Evolutionary conservation across 345 rosid genomes (phyloP).

Genomic region (Brassica incana): DNA sequence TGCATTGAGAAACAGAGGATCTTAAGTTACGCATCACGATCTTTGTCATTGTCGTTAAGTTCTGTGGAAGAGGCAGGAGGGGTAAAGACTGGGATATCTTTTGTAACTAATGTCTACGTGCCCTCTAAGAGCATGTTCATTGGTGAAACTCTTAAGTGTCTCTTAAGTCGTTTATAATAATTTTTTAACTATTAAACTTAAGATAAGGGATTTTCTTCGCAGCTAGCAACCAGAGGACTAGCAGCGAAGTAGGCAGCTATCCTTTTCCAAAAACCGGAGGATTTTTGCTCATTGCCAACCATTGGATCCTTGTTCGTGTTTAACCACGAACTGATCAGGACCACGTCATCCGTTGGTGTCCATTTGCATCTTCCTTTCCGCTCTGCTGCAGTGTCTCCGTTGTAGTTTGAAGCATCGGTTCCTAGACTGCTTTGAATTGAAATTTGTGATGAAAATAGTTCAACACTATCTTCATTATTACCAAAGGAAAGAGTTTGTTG

Average conservation of each 20-base stretch:
- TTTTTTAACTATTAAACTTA: too few species aligned
- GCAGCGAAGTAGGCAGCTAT: neutral
- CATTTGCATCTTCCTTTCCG: neutral
- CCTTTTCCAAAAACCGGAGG: neutral
- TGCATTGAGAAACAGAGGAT: conserved; percentile 38
- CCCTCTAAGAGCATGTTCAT: conserved; percentile 11
- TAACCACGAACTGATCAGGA: neutral
- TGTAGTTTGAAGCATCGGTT: neutral
- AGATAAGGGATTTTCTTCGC: too few species aligned
- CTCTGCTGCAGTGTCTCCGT: neutral
- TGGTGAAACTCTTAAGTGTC: too few species aligned
- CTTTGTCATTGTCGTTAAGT: conserved; percentile 34
- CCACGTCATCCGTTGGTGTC: neutral
- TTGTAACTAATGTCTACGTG: conserved; percentile 34
- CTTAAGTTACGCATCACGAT: conserved; percentile 32
- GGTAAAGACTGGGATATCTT: conserved; percentile 23
- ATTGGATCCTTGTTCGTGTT: neutral
- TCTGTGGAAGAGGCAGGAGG: conserved; percentile 28
- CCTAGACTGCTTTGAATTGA: neutral
- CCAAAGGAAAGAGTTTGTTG: neutral
- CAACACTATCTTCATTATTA: neutral
- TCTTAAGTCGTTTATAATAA: too few species aligned
- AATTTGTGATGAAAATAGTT: neutral
- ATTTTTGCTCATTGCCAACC: neutral
- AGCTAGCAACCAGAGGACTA: neutral